phyloP scores from a whole-genome alignment of 768 basidiomycete species.

The Tricholomella constricta region DNA sequence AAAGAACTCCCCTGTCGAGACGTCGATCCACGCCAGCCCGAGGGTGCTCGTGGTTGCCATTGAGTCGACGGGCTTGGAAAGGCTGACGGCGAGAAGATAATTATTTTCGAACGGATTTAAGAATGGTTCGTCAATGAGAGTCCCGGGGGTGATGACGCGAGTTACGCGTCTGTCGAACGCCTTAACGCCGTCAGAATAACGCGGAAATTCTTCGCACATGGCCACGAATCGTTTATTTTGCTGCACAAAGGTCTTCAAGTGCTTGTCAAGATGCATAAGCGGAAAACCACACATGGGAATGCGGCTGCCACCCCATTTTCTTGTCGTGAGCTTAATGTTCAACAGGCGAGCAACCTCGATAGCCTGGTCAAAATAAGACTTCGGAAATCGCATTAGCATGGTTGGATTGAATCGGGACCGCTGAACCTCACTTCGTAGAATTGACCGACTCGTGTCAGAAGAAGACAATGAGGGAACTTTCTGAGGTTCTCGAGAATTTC shows the following conservation, averaged over 20 bases:
- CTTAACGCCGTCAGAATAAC: conserved; percentile 48
- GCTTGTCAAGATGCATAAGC: conserved; percentile 77
- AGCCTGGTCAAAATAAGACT: conserved; percentile 97
- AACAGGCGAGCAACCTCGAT: conserved; percentile 72
- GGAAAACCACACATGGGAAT: conserved; percentile 94
- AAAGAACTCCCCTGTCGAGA: conserved; percentile 94
- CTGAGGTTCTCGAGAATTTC: conserved; percentile 72
- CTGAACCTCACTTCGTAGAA: conserved; percentile 85
- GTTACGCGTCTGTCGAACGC: conserved; percentile 81
- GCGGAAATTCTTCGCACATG: conserved; percentile 89
- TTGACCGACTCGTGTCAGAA: conserved; percentile 90
- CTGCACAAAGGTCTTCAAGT: conserved; percentile 85
- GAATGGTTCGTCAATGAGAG: conserved; percentile 90
- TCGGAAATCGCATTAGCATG: conserved; percentile 8
- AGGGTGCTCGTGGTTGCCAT: conserved; percentile 22
- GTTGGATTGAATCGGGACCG: conserved; percentile 1
- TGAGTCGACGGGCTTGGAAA: conserved; percentile 12
- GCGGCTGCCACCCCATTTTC: conserved; percentile 68
- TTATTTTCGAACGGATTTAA: conserved; percentile 86
- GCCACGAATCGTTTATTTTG: conserved; percentile 85
- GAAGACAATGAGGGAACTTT: conserved; percentile 83
- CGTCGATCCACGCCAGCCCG: conserved; percentile 94
- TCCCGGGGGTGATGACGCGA: conserved; percentile 91
- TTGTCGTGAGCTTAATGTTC: conserved; percentile 80
- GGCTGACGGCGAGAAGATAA: conserved; percentile 74